Conservation (phyloP, 192 early-diverging fungal genomes). For the Coemansia brasiliensis region DNA sequence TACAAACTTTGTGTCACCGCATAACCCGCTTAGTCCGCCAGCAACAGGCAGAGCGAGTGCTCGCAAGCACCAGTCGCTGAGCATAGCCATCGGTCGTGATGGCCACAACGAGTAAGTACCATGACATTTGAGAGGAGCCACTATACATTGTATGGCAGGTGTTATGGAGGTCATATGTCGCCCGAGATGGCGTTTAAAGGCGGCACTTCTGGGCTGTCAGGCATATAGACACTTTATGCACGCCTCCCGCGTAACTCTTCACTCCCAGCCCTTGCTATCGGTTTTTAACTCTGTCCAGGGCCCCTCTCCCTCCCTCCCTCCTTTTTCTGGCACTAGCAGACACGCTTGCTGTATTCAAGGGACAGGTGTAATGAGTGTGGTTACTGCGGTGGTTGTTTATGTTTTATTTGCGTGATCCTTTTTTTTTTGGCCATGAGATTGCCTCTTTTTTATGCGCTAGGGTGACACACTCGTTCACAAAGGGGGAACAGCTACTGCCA, state of each 20-base stretch:
- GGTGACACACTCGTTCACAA: neutral
- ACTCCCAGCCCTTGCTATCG: slow-evolving; percentile 14
- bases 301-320: neutral
- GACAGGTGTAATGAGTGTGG: neutral
- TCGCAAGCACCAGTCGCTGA: slow-evolving; percentile 49
- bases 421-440: slow-evolving; percentile 8
- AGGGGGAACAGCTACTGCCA: neutral
- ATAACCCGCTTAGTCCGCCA: slow-evolving; percentile 26
- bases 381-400: neutral
- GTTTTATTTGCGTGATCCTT: slow-evolving; percentile 27
- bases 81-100: slow-evolving; percentile 36
- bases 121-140: neutral
- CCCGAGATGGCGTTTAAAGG: slow-evolving; percentile 10
- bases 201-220: slow-evolving; percentile 18
- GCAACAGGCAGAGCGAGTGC: slow-evolving; percentile 11
- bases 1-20: neutral
- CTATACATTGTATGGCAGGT: slow-evolving; percentile 1
- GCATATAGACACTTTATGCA: slow-evolving; percentile 34
- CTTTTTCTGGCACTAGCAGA: neutral
- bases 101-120: slow-evolving; percentile 44
- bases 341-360: too few relatives aligned
- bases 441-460: neutral
- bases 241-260: slow-evolving; percentile 34
- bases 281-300: neutral
- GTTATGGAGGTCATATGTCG: slow-evolving; percentile 9